Conservation (phyloP, 2,329 filamentous ascomycete species). For the Fusarium sulawesiense region DNA sequence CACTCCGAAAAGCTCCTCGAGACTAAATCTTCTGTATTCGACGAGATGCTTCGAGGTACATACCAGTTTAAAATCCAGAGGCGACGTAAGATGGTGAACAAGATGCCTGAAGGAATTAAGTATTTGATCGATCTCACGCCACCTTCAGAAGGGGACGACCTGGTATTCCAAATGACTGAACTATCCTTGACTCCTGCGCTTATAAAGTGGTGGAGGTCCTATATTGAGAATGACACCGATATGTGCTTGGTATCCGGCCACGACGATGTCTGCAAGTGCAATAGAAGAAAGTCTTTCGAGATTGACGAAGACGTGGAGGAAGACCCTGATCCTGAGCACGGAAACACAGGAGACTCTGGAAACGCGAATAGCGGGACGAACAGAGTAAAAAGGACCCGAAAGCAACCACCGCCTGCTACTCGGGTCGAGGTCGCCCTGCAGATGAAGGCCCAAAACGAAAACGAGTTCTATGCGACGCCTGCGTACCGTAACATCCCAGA, state of each 20-base stretch:
- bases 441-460: conserved; percentile 40
- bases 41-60: conserved; percentile 56
- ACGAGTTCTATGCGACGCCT: conserved; percentile 43
- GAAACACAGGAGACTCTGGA: not conserved
- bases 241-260: conserved; percentile 52
- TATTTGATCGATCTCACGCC: conserved; percentile 74
- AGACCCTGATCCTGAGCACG: not conserved
- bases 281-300: not conserved
- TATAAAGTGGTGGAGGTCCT: conserved; percentile 63
- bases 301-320: not conserved
- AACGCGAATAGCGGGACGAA: not conserved
- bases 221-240: conserved; percentile 48
- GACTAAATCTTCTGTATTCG: conserved; percentile 61
- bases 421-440: conserved; percentile 21
- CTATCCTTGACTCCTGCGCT: conserved; percentile 68
- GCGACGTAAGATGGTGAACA: conserved; percentile 51
- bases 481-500: conserved; percentile 59
- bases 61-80: conserved; percentile 56
- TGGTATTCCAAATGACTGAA: conserved; percentile 68
- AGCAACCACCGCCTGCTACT: not conserved
- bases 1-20: conserved; percentile 59
- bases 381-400: not conserved
- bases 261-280: conserved; percentile 55
- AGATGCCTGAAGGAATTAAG: conserved; percentile 58
- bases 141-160: conserved; percentile 69